Evolutionary conservation across 306 rosid genomes (phyloP).

Genomic region (Bauhinia variegata): DNA sequence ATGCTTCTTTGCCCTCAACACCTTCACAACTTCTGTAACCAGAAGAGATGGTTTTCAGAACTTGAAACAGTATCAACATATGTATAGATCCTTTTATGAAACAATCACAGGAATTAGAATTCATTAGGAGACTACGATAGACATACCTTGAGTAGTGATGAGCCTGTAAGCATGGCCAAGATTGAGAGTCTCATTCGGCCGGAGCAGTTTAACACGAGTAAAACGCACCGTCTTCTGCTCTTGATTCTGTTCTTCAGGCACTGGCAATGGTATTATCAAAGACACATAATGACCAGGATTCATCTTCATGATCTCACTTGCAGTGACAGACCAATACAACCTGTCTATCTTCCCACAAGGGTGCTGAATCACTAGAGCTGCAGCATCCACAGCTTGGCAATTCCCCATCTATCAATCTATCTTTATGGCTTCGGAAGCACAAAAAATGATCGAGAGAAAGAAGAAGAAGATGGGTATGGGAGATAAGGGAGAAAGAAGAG

Average conservation of each 20-base stretch:
- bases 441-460: neutral
- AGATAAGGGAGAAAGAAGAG: constrained; percentile 39
- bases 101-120: neutral
- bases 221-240: constrained; percentile 65
- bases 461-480: constrained; percentile 27
- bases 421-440: neutral
- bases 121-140: neutral
- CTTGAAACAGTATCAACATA: constrained; percentile 6
- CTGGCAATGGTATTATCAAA: constrained; percentile 82
- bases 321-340: constrained; percentile 70
- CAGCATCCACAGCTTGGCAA: constrained; percentile 97
- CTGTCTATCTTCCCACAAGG: constrained; percentile 91
- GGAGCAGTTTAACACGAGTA: constrained; percentile 93
- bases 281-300: constrained; percentile 97
- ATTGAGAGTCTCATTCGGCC: constrained; percentile 83
- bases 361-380: constrained; percentile 94
- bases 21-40: constrained; percentile 83
- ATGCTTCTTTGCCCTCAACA: constrained; percentile 78
- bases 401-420: constrained; percentile 67
- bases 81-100: neutral
- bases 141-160: constrained; percentile 78
- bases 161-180: constrained; percentile 97
- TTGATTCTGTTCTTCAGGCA: constrained; percentile 43
- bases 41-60: constrained; percentile 28
- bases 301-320: constrained; percentile 81